Base-by-base conservation (phyloP, 208 protist species). In the Crithidia mellificae region DNA sequence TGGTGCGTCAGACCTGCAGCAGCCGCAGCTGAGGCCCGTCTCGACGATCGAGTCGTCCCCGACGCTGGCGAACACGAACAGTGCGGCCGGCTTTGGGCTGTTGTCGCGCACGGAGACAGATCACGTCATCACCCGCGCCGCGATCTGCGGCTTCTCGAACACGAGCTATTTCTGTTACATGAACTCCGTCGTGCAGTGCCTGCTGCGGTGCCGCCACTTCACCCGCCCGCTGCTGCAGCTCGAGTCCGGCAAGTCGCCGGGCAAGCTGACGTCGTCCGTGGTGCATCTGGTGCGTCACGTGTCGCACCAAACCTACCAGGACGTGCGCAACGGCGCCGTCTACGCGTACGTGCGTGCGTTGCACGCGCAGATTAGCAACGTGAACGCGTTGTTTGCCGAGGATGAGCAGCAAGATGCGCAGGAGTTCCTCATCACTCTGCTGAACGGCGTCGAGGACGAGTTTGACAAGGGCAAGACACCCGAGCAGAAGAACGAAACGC, bases 151-250 rank as follows among this genome's bases (percentile, higher is more conserved):
- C 47, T 85, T 98, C 24, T 66, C 78, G 1, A 98, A 98, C 72
- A 66, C 80, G 38, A 88, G 89, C 53, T 98, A 98, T 70, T 98
- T 94, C 15, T 99, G 98, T 73, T 99, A 98, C 71, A 92, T 99
- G 78, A 99, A 98, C 79, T 89, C 91, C 2, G 88, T 96, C 1
- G 51, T 99, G 53, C 98, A 99, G 82, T 98, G 95, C 73, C 64
- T 98, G 36, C 82, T 91, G 54, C 81, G 85, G 32, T 95, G 90
- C 64, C 36, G 65, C 39, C 78, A 80, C 61, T 90, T 94, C 68
- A 75, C 68, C 6, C 54, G 61, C 19, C 70, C 67, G 7, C 56
- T 93, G 47, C 61, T 92, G 55, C 39, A 47, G 7, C 64, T 80
- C 15, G 54, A 64, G 32, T 19, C 24, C 2, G 32, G 34, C 6